Conservation (phyloP, 2,329 filamentous ascomycete species). For the Xylariaceae sp. region DNA sequence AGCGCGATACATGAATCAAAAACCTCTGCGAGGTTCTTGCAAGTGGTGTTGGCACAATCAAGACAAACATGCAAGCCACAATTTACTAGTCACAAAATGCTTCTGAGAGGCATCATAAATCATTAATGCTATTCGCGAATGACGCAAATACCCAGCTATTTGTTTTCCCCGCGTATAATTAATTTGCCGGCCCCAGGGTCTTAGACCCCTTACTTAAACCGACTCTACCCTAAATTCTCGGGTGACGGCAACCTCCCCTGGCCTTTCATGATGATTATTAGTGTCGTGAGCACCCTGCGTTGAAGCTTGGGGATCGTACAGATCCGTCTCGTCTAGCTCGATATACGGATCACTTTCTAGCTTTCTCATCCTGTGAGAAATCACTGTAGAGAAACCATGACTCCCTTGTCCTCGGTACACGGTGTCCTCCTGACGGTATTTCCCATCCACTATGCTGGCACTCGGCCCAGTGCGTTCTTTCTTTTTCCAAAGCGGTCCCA, state of each 20-base stretch:
- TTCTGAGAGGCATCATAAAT: too few species aligned
- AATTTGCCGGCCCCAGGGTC: too few species aligned
- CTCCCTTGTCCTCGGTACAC: background rate
- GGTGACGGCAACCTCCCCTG: background rate
- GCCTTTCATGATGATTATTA: background rate
- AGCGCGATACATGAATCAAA: too few species aligned
- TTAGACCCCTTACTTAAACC: too few species aligned
- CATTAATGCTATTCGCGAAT: too few species aligned
- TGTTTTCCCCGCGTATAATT: too few species aligned
- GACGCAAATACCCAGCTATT: too few species aligned
- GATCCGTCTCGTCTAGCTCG: background rate
- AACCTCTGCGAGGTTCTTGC: too few species aligned
- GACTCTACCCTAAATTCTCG: constrained; percentile 8
- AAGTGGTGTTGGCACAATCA: too few species aligned
- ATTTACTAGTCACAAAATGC: too few species aligned
- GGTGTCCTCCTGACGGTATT: background rate
- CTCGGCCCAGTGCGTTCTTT: constrained; percentile 2
- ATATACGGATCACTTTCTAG: constrained; percentile 5
- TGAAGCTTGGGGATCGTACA: background rate
- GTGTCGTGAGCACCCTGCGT: background rate
- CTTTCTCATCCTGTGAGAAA: background rate
- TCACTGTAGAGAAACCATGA: background rate
- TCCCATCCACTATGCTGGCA: constrained; percentile 3
- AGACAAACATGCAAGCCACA: too few species aligned
- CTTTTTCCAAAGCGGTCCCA: constrained; percentile 10